Evolutionary conservation across 2,329 filamentous ascomycete species (phyloP), one percentile per base, ranked within the genome.

Genomic region (Hypoxylon sp.): DNA sequence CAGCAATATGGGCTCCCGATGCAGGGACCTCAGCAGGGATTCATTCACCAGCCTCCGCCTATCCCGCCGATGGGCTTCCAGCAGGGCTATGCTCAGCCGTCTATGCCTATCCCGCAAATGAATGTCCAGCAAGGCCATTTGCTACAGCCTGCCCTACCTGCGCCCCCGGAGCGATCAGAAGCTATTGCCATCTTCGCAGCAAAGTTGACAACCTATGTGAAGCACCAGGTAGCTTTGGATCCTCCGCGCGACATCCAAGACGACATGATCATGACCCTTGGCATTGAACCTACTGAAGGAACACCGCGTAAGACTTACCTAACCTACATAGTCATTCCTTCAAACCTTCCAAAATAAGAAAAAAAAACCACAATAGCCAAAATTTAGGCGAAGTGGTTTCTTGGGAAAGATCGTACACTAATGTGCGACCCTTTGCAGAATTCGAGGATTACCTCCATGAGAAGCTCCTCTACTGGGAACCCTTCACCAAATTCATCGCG

Each of bases 401-500:
- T 7, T 43, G 14, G 38, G 23, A 30, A 17, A 49, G 25, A 5
- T n/a, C 3, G 19, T 30, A 49, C 21, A n/a, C 30, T 52, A 52
- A 52, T 52, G 36, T 52, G 36, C 19, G 13, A 2, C 5, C 30
- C 4, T 34, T 14, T 32, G 7, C 25, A 52, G 49, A 23, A 5
- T 52, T 7, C 30, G 9, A 14, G 1, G 2, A 2, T 2, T 56
- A 48, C 34, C n/a, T 23, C 9, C 23, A 53, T 48, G 34, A 13
- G 4, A 61, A 55, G 13, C 28, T 23, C 5, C 2, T 19, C 5
- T 43, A 60, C 14, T 60, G 46, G 46, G 25, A 28, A 10, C 14
- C 7, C 13, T 60, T 60, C 46, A 51, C 32, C 32, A 41, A 17
- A 21, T 60, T 60, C 23, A 11, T 60, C 25, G 56, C 56, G n/a